Evolutionary conservation across 148 eudicot species (phyloP), one percentile per base, ranked within the genome.

Genomic region (Chenopodium suecicum): DNA sequence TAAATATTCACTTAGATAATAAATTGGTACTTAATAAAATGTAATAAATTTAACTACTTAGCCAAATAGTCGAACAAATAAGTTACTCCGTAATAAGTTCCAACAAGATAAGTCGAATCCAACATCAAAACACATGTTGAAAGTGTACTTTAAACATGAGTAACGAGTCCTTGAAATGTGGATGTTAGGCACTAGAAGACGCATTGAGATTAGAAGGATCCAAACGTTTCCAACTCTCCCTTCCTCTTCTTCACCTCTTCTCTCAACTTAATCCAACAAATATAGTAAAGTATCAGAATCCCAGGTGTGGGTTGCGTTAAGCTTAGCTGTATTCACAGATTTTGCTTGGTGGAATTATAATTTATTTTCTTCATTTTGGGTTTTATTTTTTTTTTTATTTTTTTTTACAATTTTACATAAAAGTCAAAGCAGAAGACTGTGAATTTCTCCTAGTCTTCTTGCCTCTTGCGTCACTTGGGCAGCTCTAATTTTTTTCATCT

Each of bases 361-460:
- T 4, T 50, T 48, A 52, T 0, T n/a, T 14, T 68, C 9, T 54
- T 79, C 4, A 50, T 67, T 48, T 47, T 7, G 8, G 12, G 69
- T 31, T 67, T 32, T 34, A 2, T n/a, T 13, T 62, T 41, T 5
- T 1, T 41, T 41, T 41, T 20, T 1, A 4, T 62, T 41, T 23
- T 20, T 50, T 75, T 50, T 75, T 69, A 66, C 70, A 70, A 19
- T 77, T 82, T 82, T 76, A 77, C 65, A 82, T 60, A 47, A 77
- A 82, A 82, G 84, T 82, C 84, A 82, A 82, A 82, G 76, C 73
- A 46, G 9, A 31, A 82, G 80, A 76, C 84, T 82, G 54, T 32
- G 34, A 75, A 52, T 50, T 68, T 65, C 60, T 67, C 31, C 22
- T 34, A 29, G 70, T 14, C 52, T 71, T 73, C 60, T 44, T 31